Evolutionary conservation across 2,329 filamentous ascomycete species (phyloP), one percentile per base, ranked within the genome.

Genomic region (Ambrosiella beaveri): DNA sequence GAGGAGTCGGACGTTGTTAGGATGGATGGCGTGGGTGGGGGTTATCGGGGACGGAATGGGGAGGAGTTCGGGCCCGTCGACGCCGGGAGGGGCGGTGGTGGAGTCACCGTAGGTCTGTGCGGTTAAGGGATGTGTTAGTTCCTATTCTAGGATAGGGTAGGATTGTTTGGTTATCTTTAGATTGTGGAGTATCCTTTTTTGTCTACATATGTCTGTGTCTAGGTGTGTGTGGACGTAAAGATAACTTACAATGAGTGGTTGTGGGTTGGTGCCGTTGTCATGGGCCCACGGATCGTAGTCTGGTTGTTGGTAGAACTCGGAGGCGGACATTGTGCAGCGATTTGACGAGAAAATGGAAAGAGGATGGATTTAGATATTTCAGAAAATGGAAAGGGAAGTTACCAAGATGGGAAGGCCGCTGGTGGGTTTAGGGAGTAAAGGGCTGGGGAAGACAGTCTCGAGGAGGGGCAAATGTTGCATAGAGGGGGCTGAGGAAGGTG

Each of bases 241-340:
- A 27, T 4, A 27, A 53, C 51, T 37, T 53, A 53, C 51, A n/a
- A 53, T 40, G 37, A 39, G 27, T 39, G 51, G 51, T 15, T 38
- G 51, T 7, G 51, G 39, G 36, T 27, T 15, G 7, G 11, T 19
- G 13, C 44, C 45, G 27, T 50, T 50, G 36, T 50, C 44, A 19
- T 58, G 57, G 50, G 56, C 52, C 38, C 57, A 60, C 7, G 59
- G 59, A 47, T 60, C 59, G 39, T 60, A 60, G 35, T 58, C 41
- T 6, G 51, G 7, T 8, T 55, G 19, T 13, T 60, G 51, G 52
- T 60, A 60, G 52, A 60, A 60, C 19, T 60, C 59, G 47, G 56
- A 45, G 52, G 57, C 58, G 13, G 59, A 57, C 59, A 60, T 60
- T 49, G 38, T 47, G 27, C 27, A 19, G 38, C 44, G 27, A 36